Percentiles rank a stretch among this genome's conserved stretches.
Conservation (phyloP, 2,329 filamentous ascomycete genomes). For the Teratosphaeria epicoccoides region DNA sequence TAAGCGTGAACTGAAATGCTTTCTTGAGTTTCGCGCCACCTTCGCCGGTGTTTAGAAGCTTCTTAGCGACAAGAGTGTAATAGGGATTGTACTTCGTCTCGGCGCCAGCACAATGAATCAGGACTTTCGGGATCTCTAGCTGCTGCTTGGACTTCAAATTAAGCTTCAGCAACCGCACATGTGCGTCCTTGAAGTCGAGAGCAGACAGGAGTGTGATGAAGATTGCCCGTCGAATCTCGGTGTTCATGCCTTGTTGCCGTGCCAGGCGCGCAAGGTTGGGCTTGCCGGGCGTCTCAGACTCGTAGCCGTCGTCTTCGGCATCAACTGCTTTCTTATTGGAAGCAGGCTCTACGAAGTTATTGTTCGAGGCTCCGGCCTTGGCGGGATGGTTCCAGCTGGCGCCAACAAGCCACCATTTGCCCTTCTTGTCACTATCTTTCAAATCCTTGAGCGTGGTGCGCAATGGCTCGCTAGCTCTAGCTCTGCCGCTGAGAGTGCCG, state of each 20-base stretch:
- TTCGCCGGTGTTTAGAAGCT: slow-evolving; percentile 57
- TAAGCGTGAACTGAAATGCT: slow-evolving; percentile 77
- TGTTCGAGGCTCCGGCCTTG: slow-evolving; percentile 13
- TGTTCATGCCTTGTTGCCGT: slow-evolving; percentile 69
- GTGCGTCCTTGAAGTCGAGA: slow-evolving; percentile 72
- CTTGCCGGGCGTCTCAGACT: slow-evolving; percentile 13
- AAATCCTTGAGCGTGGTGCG: slow-evolving; percentile 75
- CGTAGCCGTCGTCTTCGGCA: slow-evolving; percentile 19
- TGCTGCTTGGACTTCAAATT: slow-evolving; percentile 78
- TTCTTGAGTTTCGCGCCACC: slow-evolving; percentile 55
- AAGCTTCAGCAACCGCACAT: slow-evolving; percentile 67
- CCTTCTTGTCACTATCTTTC: slow-evolving; percentile 68
- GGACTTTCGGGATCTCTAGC: slow-evolving; percentile 73
- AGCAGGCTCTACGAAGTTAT: slow-evolving; percentile 4
- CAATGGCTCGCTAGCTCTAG: slow-evolving; percentile 69
- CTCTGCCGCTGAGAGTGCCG: slow-evolving; percentile 51
- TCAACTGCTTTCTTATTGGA: not conserved
- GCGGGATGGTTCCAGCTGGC: slow-evolving; percentile 63
- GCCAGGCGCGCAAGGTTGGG: slow-evolving; percentile 68
- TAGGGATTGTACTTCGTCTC: slow-evolving; percentile 86
- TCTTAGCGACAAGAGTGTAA: slow-evolving; percentile 74
- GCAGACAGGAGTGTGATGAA: slow-evolving; percentile 86
- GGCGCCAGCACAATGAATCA: slow-evolving; percentile 75
- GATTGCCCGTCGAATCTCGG: slow-evolving; percentile 75
- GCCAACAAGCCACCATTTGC: slow-evolving; percentile 97